phyloP scores from a whole-genome alignment of 2,329 filamentous ascomycete species.

The Chaetomiaceae sp. region DNA sequence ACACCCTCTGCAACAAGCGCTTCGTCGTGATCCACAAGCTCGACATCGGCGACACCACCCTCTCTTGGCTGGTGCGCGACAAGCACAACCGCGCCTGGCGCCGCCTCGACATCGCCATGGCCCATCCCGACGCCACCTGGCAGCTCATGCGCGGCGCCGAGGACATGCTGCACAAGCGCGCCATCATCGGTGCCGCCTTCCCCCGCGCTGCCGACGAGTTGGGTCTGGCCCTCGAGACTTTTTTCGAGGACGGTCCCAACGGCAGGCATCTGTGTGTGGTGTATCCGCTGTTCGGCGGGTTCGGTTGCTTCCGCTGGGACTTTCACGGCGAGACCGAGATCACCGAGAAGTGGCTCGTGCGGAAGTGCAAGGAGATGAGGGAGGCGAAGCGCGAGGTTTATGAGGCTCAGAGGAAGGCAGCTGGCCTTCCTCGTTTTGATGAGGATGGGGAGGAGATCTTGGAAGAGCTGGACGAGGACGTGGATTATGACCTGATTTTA shows the following conservation, averaged over 20 bases:
- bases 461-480: too few relatives aligned
- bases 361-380: neutral
- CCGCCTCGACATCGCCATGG: neutral
- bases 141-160: neutral
- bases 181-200: too few relatives aligned
- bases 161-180: neutral
- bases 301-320: neutral
- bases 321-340: neutral
- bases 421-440: too few relatives aligned
- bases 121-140: neutral
- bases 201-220: neutral
- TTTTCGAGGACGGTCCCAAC: neutral
- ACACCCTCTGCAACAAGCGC: neutral
- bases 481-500: too few relatives aligned
- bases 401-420: too few relatives aligned
- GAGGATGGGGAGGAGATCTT: neutral
- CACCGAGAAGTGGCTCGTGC: neutral
- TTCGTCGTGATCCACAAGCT: slow-evolving; percentile 4
- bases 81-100: neutral
- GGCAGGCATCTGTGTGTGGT: neutral
- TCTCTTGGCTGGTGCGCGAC: slow-evolving; percentile 10
- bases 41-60: neutral
- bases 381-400: neutral
- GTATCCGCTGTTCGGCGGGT: neutral
- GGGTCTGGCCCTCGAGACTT: neutral